phyloP scores from a whole-genome alignment of 164 flowering plant genomes.

The Liquidambar formosana region DNA sequence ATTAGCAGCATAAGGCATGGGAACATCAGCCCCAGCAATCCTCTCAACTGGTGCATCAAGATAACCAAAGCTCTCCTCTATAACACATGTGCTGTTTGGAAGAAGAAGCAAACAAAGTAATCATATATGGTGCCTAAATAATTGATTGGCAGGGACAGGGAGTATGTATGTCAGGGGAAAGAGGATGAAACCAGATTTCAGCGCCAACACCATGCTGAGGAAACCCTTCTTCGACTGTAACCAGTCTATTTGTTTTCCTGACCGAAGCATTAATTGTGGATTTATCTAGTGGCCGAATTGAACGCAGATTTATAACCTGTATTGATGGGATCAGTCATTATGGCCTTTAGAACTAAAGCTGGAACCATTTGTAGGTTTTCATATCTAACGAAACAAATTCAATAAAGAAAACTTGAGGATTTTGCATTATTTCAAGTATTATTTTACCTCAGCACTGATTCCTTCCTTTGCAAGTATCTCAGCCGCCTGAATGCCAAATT shows the following conservation, averaged over 20 bases:
- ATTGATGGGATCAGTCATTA: slow-evolving; percentile 6
- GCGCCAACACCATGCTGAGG: slow-evolving; percentile 99
- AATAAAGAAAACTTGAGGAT: neutral
- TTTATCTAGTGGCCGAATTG: slow-evolving; percentile 95
- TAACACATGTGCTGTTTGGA: slow-evolving; percentile 65
- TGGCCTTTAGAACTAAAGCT: neutral
- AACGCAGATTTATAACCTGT: slow-evolving; percentile 89
- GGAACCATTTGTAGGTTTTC: neutral
- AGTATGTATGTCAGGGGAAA: neutral
- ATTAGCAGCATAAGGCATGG: slow-evolving; percentile 96
- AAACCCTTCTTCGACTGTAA: slow-evolving; percentile 94
- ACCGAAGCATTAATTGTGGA: slow-evolving; percentile 82
- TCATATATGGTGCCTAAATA: neutral
- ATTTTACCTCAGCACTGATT: slow-evolving; percentile 86
- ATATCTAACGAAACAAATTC: neutral
- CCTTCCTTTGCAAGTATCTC: slow-evolving; percentile 91
- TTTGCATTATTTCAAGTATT: neutral
- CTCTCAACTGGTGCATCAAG: slow-evolving; percentile 97
- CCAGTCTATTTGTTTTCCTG: slow-evolving; percentile 87
- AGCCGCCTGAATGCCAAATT: slow-evolving; percentile 68
- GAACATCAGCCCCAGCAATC: slow-evolving; percentile 86
- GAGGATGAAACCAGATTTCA: slow-evolving; percentile 73
- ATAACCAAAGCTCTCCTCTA: slow-evolving; percentile 90
- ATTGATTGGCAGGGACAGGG: neutral
- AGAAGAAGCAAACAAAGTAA: slow-evolving; percentile 3